phyloP scores from a whole-genome alignment of 768 basidiomycete species.

The Royoungia palumana region DNA sequence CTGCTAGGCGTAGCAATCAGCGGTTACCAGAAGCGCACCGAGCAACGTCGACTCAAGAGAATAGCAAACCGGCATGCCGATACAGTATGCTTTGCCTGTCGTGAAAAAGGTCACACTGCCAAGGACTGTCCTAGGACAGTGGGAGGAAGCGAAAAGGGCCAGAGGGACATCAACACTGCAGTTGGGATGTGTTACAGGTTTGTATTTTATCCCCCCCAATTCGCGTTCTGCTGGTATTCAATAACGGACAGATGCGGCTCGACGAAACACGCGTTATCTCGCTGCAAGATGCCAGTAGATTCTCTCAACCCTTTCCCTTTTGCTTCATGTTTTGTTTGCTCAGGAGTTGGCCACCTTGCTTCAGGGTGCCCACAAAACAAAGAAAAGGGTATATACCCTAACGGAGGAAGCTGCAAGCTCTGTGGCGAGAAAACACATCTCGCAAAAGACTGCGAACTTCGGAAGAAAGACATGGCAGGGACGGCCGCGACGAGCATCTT shows the following conservation, averaged over 20 bases:
- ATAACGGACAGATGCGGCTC: conserved; percentile 68
- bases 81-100: conserved; percentile 85
- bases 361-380: conserved; percentile 79
- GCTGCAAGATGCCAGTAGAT: conserved; percentile 66
- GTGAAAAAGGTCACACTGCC: conserved; percentile 79
- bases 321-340: conserved; percentile 91
- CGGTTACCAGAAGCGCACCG: conserved; percentile 37
- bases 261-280: conserved; percentile 69
- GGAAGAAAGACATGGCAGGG: conserved; percentile 50
- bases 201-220: conserved; percentile 17
- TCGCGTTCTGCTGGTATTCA: neutral
- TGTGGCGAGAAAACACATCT: conserved; percentile 85
- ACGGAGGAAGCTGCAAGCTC: conserved; percentile 87
- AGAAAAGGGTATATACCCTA: conserved; percentile 80
- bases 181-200: conserved; percentile 74
- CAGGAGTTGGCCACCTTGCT: conserved; percentile 78
- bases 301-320: conserved; percentile 71
- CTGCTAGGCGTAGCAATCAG: conserved; percentile 22
- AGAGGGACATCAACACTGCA: conserved; percentile 23
- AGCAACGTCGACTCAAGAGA: conserved; percentile 64
- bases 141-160: conserved; percentile 20
- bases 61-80: conserved; percentile 50
- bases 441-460: conserved; percentile 74
- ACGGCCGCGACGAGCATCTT: conserved; percentile 20
- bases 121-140: conserved; percentile 65